phyloP scores from a whole-genome alignment of 2,329 filamentous ascomycete genomes.

The Drechmeria coniospora region DNA sequence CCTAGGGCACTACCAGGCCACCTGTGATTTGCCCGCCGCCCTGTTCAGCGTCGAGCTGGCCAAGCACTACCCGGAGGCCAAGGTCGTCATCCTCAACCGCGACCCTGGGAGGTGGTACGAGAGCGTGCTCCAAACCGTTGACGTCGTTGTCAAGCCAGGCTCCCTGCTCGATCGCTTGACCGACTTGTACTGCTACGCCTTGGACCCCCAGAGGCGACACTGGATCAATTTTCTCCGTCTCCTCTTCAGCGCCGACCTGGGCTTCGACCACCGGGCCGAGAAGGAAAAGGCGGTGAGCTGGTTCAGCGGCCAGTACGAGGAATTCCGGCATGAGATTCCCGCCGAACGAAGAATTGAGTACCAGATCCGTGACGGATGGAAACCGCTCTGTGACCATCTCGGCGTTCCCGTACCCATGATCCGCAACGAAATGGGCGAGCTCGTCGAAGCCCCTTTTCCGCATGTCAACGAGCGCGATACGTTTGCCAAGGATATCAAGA shows the following conservation, averaged over 20 bases:
- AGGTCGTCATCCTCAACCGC: constrained; percentile 22
- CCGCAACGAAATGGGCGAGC: constrained; percentile 12
- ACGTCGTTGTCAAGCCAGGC: constrained; percentile 5
- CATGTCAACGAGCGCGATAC: constrained; percentile 16
- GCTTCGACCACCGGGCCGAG: constrained; percentile 15
- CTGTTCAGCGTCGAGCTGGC: constrained; percentile 28
- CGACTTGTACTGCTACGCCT: constrained; percentile 12
- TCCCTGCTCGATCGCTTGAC: constrained; percentile 5
- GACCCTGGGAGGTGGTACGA: constrained; percentile 22
- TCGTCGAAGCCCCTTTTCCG: constrained; percentile 16
- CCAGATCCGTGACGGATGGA: constrained; percentile 21
- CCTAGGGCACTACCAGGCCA: constrained; percentile 30
- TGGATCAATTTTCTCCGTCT: constrained; percentile 13
- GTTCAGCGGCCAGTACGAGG: constrained; percentile 20
- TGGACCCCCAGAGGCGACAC: constrained; percentile 10
- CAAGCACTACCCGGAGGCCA: constrained; percentile 18
- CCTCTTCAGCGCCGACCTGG: constrained; percentile 10
- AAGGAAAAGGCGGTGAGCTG: constrained; percentile 21
- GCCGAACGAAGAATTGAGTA: constrained; percentile 20
- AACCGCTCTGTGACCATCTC: constrained; percentile 22
- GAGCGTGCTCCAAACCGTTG: constrained; percentile 11
- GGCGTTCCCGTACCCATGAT: constrained; percentile 19
- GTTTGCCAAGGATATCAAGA: too few species aligned
- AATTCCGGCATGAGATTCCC: constrained; percentile 18
- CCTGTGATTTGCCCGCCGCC: constrained; percentile 38